Base-by-base conservation (phyloP, 176 grass and related monocot species). In the Melocanna baccifera region DNA sequence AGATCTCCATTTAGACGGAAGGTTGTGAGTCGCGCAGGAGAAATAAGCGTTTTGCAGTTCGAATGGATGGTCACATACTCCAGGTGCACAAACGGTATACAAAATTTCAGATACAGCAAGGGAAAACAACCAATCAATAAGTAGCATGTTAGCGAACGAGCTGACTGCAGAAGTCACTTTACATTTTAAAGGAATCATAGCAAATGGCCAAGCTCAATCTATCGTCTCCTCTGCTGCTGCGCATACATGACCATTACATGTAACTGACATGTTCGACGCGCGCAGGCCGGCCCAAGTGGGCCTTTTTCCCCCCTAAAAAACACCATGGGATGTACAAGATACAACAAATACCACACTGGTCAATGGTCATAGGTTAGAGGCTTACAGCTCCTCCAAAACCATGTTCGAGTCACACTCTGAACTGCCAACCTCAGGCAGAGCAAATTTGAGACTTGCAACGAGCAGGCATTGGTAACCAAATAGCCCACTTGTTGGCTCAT, bases 321-420 rank as follows among this genome's bases (percentile, higher is more conserved):
- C 8, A 86, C 76, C 6, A 67, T 37, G 71, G 23, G 39, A 74
- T 85, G 32, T 76, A 85, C 77, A 78, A 28, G 73, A 52, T 41
- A 71, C 55, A 82, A 64, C 30, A 61, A 62, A 20, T 29, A 76
- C 34, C 53, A 79, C 26, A 71, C 20, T 3, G 1, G 6, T 55
- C 26, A 71, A 13, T 3, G 1, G 6, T 55, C n/a, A 16, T 41
- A 76, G 42, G 62, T 68, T 69, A 80, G n/a, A 73, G 11, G 4
- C 55, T 63, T 41, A 72, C 62, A 85, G 11, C 72, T 77, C 11
- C 73, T 28, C 18, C 52, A 69, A 32, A 55, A 53, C 28, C 48
- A 39, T 45, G 4, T 40, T 23, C 13, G 67, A 50, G 28, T 39
- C 53, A 11, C 19, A 65, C 13, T 25, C 64, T 29, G 52, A 63